phyloP scores from a whole-genome alignment of 169 alveolate genomes.

The Hepatocystis sp. region DNA sequence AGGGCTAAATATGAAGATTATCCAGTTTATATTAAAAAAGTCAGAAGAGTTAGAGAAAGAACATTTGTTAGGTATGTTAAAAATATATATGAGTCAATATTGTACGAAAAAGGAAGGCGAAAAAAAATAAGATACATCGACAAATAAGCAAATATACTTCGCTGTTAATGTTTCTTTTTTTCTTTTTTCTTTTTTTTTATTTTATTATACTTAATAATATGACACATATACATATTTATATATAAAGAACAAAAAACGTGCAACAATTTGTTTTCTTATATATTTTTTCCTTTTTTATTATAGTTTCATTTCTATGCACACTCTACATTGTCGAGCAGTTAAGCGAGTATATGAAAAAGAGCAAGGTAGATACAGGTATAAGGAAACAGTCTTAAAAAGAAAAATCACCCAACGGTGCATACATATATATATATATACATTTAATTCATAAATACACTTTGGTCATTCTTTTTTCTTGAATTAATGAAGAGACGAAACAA shows the following conservation, averaged over 20 bases:
- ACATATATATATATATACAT: not conserved
- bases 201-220: too few species aligned
- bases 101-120: too few species aligned
- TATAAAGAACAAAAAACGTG: too few species aligned
- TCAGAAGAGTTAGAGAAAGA: constrained; percentile 66
- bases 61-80: constrained; percentile 71
- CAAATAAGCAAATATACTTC: too few species aligned
- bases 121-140: too few species aligned
- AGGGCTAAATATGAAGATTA: constrained; percentile 37
- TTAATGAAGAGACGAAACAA: constrained; percentile 55
- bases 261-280: not conserved
- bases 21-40: constrained; percentile 59
- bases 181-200: too few species aligned
- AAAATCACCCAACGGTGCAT: not conserved
- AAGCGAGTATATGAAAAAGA: constrained; percentile 35
- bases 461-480: not conserved
- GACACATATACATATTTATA: too few species aligned
- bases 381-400: not conserved
- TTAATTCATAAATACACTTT: too few species aligned
- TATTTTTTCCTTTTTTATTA: constrained; percentile 4
- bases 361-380: constrained; percentile 50
- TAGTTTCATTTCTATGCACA: constrained; percentile 68
- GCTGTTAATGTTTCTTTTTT: too few species aligned
- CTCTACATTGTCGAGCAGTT: constrained; percentile 59
- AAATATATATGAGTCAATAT: too few species aligned